Percentiles rank a stretch among this genome's conserved stretches.
Conservation (phyloP, 208 protist genomes). For the Plasmodiophora brassicae region DNA sequence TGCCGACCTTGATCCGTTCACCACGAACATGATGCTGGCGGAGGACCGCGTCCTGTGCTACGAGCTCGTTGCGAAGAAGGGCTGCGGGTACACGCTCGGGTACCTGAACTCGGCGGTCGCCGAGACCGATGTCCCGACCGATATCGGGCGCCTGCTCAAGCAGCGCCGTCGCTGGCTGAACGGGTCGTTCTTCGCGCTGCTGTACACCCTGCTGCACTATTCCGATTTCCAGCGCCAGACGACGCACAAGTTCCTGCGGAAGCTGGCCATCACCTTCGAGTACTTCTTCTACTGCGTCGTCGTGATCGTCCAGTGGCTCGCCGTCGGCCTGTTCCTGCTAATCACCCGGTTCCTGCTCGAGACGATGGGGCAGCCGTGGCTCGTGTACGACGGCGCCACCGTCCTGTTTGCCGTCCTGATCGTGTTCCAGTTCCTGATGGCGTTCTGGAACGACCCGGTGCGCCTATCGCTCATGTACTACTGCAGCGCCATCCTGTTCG, state of each 20-base stretch:
- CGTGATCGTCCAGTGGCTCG: background rate
- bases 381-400: background rate
- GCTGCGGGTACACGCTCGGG: background rate
- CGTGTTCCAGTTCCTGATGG: background rate
- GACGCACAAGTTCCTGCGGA: background rate
- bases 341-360: background rate
- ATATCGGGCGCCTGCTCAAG: background rate
- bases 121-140: background rate
- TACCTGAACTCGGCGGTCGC: constrained; percentile 30
- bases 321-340: background rate
- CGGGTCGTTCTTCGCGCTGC: constrained; percentile 23
- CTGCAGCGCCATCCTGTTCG: background rate
- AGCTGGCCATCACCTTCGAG: constrained; percentile 25
- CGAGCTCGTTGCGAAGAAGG: background rate
- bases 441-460: constrained; percentile 11
- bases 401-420: background rate
- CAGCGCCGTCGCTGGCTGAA: constrained; percentile 17
- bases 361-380: background rate
- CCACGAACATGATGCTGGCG: constrained; percentile 13
- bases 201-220: background rate
- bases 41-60: constrained; percentile 19
- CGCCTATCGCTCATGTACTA: background rate
- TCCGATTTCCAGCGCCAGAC: background rate
- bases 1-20: constrained; percentile 12
- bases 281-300: background rate